Conservation (phyloP, 371 early-diverging fungal genomes). For the Blakeslea trispora region DNA sequence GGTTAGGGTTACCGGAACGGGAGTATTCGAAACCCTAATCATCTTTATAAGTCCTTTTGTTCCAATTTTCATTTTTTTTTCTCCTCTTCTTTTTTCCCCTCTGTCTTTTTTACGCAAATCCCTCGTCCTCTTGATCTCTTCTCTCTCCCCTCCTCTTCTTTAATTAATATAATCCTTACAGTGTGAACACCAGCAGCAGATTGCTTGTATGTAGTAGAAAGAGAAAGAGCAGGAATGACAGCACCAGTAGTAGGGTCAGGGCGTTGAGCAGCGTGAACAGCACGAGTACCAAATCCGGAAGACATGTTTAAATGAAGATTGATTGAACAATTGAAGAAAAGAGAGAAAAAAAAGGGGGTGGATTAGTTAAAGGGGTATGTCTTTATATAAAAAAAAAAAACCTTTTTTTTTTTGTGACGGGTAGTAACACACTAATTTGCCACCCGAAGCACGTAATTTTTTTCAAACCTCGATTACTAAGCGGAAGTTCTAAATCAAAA, state of each 20-base stretch:
- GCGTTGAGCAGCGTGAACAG: conserved; percentile 90
- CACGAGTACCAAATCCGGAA: conserved; percentile 82
- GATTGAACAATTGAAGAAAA: background rate
- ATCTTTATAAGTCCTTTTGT: no score
- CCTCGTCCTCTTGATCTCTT: background rate
- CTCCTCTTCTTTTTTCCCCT: no score
- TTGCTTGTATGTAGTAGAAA: conserved; percentile 97
- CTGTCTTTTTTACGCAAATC: no score
- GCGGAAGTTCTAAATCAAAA: background rate
- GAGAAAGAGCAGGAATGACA: conserved; percentile 93
- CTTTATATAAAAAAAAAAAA: background rate
- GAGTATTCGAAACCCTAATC: conserved; percentile 96
- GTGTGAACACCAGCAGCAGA: conserved; percentile 87
- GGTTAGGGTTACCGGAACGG: conserved; percentile 94
- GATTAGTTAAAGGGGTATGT: background rate
- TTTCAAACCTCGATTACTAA: background rate
- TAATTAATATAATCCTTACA: conserved; percentile 56
- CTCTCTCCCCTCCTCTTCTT: no score
- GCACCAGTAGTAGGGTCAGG: conserved; percentile 88
- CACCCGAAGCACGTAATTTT: background rate
- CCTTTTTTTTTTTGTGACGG: background rate
- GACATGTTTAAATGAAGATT: conserved; percentile 21
- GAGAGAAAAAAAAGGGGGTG: background rate
- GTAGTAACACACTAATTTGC: background rate
- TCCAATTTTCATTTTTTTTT: no score